Base-by-base conservation (phyloP, 257 asterid species). In the Plantago major region DNA sequence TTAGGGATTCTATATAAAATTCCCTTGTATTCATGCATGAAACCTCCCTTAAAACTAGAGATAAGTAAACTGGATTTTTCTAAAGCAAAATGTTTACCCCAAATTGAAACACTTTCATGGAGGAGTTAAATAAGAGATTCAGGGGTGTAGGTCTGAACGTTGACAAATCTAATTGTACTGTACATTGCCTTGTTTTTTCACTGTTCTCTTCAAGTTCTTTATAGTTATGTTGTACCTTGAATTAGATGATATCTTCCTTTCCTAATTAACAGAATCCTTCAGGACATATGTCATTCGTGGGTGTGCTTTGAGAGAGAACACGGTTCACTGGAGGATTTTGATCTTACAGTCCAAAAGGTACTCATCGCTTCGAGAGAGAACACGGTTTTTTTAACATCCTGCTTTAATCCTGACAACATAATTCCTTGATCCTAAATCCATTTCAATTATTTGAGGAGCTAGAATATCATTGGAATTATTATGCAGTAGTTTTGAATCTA, bases 211-310 rank as follows among this genome's bases (percentile, higher is more conserved):
- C 40, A 48, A 67, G 58, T 54, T 73, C 59, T 51, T 56, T 3
- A 76, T 74, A 64, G 64, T 12, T 64, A 43, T 46, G 55, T 58
- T 55, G 46, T 67, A 67, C 79, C 74, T 80, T 79, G 85, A 67
- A 81, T 82, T 84, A 73, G 83, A 80, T 83, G 88, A 80, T 89
- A 74, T 76, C 66, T 76, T 78, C 85, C 65, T 82, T 78, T 69
- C 68, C 90, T 87, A 87, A 93, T 82, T 74, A 58, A 74, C 87
- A 80, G 86, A 87, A 83, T 82, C 84, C 61, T 89, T 83, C 97
- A 93, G 99, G 99, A 87, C 79, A 89, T 89, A 67, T 86, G 95
- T 74, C 81, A 85, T 71, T 80, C 84, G 11, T 93, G 99, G 99
- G 73, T 87, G 76, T 87, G 83, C 67, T 89, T 93, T 79, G 99